phyloP scores from a whole-genome alignment of 805 yeast species.

The Candida xiaguanensis region DNA sequence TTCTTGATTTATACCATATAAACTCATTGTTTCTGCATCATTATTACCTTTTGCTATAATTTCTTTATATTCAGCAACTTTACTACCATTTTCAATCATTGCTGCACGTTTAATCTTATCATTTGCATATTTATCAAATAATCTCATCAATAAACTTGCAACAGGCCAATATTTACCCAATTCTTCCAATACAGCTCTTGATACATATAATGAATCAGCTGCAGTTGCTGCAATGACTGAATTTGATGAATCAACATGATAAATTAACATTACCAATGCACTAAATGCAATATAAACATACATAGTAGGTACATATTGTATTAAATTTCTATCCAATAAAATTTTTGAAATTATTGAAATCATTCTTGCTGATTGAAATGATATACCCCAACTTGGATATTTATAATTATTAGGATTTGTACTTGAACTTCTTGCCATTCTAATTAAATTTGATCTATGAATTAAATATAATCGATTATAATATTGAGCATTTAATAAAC shows the following conservation, averaged over 20 bases:
- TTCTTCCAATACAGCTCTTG: slow-evolving; percentile 35
- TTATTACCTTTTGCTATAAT: slow-evolving; percentile 12
- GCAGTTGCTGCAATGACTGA: slow-evolving; percentile 40
- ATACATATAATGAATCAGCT: slow-evolving; percentile 36
- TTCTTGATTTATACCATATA: slow-evolving; percentile 4
- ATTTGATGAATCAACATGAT: slow-evolving; percentile 53
- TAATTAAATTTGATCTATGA: slow-evolving; percentile 64
- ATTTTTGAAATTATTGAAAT: slow-evolving; percentile 61
- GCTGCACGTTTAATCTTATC: slow-evolving; percentile 40
- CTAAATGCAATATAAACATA: slow-evolving; percentile 56
- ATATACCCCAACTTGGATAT: slow-evolving; percentile 77
- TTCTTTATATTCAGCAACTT: slow-evolving; percentile 38
- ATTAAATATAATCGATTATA: slow-evolving; percentile 68
- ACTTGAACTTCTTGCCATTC: slow-evolving; percentile 42
- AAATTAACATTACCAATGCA: slow-evolving; percentile 68
- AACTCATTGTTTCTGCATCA: neutral
- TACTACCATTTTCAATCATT: slow-evolving; percentile 35
- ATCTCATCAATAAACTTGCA: slow-evolving; percentile 31
- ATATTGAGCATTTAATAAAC: slow-evolving; percentile 63
- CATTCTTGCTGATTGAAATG: slow-evolving; percentile 78
- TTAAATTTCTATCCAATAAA: slow-evolving; percentile 45
- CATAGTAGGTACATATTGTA: slow-evolving; percentile 54
- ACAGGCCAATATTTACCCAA: slow-evolving; percentile 37
- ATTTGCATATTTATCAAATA: slow-evolving; percentile 41
- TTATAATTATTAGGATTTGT: slow-evolving; percentile 41